Conservation (phyloP, 2,329 filamentous ascomycete genomes). For the Exophiala viscosa region DNA sequence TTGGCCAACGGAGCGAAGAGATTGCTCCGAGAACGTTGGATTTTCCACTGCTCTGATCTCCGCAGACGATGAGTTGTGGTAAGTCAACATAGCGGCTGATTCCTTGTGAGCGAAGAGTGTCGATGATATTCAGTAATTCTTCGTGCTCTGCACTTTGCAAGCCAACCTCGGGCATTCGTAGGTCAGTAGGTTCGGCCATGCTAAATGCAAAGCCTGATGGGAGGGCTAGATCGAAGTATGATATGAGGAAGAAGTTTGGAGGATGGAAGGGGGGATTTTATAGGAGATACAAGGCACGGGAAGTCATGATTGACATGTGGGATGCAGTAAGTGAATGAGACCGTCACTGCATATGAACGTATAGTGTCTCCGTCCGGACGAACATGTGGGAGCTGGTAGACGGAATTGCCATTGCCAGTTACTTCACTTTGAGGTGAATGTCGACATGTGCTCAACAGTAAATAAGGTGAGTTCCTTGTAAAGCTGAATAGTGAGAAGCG, state of each 20-base stretch:
- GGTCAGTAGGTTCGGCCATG: neutral
- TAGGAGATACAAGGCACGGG: no score
- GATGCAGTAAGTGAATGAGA: no score
- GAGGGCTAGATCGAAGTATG: neutral
- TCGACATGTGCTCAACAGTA: no score
- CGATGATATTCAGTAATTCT: slow-evolving; percentile 51
- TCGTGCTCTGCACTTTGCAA: slow-evolving; percentile 32
- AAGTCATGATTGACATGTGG: no score
- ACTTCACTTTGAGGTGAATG: no score
- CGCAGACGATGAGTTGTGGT: slow-evolving; percentile 57
- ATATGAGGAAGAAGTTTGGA: neutral
- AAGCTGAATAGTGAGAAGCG: no score
- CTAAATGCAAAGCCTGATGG: neutral
- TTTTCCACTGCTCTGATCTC: slow-evolving; percentile 60
- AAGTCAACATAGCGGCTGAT: slow-evolving; percentile 47
- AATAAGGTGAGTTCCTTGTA: no score
- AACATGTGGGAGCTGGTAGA: no score
- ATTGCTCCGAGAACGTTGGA: slow-evolving; percentile 64
- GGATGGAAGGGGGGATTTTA: neutral
- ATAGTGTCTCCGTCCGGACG: no score
- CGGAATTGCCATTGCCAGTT: no score
- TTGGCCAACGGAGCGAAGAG: slow-evolving; percentile 57
- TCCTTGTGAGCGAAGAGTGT: slow-evolving; percentile 50
- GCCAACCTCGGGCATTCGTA: slow-evolving; percentile 6
- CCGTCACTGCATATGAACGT: neutral